Percentiles rank a stretch among this genome's conserved stretches.
These are phyloP conservation scores for Oemleria cerasiformis DNA, from an alignment of 306 rosid species.

Conservation along the genomic window DNA sequence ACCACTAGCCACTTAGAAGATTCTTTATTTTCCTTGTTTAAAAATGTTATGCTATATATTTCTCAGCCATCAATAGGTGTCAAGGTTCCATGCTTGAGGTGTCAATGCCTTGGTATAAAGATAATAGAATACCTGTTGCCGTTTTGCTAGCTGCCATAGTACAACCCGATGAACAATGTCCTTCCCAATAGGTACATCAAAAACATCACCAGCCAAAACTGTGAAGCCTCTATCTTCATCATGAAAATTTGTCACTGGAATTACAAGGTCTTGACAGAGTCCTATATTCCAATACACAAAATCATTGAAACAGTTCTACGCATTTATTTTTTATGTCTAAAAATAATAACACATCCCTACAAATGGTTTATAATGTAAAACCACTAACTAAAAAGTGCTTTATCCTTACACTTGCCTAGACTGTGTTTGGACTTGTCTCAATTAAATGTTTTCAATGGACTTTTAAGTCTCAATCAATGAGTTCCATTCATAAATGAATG, in stretches of 20 bases:
- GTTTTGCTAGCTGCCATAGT: slow-evolving; percentile 88
- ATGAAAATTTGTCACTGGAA: slow-evolving; percentile 84
- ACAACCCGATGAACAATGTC: slow-evolving; percentile 89
- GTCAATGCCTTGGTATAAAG: slow-evolving; percentile 16
- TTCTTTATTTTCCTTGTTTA: background rate
- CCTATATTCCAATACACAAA: slow-evolving; percentile 45
- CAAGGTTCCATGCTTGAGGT: slow-evolving; percentile 11
- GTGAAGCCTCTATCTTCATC: slow-evolving; percentile 81
- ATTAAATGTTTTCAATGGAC: no score
- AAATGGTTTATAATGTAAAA: background rate
- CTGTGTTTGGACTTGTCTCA: no score
- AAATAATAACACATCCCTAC: slow-evolving; percentile 8
- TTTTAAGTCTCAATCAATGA: no score
- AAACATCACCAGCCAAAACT: slow-evolving; percentile 92
- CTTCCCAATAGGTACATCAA: slow-evolving; percentile 87
- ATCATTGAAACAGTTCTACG: slow-evolving; percentile 12
- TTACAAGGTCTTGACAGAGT: slow-evolving; percentile 70
- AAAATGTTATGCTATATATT: no score
- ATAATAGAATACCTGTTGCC: slow-evolving; percentile 65
- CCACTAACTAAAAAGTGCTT: background rate
- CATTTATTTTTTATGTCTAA: background rate
- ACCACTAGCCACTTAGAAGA: background rate
- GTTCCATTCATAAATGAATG: background rate
- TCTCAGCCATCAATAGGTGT: background rate
- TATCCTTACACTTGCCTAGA: no score